Evolutionary conservation across 371 early-diverging fungal genomes (phyloP).

Genomic region (Mucor lusitanicus): DNA sequence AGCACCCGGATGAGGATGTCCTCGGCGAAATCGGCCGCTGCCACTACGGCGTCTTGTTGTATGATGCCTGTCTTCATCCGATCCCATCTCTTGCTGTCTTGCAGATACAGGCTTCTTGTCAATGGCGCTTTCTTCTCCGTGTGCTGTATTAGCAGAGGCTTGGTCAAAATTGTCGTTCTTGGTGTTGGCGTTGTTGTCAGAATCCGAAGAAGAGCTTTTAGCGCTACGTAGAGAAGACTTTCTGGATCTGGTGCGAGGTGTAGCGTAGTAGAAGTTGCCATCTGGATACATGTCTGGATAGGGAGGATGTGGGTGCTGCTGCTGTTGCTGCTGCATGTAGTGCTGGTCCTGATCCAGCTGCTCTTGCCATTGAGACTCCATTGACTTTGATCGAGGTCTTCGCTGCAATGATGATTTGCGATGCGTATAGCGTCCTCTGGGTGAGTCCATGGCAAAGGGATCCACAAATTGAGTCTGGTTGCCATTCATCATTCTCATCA

Average conservation of each 20-base stretch:
- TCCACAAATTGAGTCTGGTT: neutral
- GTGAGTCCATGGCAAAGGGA: neutral
- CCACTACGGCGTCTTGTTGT: neutral
- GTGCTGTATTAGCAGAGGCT: neutral
- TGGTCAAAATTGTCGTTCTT: neutral
- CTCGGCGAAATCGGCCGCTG: neutral
- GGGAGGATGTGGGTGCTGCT: neutral
- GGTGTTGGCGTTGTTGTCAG: neutral
- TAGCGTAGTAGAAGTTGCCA: neutral
- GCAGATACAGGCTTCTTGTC: neutral
- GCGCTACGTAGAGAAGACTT: constrained; percentile 22
- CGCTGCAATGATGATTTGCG: neutral
- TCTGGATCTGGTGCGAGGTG: constrained; percentile 2
- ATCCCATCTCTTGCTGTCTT: neutral
- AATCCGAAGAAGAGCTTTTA: constrained; percentile 7
- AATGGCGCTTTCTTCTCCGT: neutral
- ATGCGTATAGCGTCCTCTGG: neutral
- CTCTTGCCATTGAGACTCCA: constrained; percentile 5
- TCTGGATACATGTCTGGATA: neutral
- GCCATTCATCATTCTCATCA: neutral
- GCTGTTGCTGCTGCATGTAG: neutral
- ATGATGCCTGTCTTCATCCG: neutral
- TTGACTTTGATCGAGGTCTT: constrained; percentile 13
- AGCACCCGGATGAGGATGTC: neutral
- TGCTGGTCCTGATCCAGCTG: neutral